Base-by-base conservation (phyloP, 345 rosid genomes). In the Odontarrhena argentea region DNA sequence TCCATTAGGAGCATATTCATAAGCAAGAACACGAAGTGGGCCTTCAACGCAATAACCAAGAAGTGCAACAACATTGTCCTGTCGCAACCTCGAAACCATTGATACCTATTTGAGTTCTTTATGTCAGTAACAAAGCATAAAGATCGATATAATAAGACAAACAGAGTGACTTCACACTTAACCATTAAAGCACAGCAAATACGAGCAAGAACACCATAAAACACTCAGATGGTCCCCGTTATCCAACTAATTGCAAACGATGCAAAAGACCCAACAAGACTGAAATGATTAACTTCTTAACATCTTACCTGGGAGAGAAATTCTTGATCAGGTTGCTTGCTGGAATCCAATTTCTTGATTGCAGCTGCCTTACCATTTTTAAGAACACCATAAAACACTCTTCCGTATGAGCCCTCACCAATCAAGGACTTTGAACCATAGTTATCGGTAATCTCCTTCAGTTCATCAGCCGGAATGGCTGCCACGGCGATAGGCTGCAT, bases 321-420 rank as follows among this genome's bases (percentile, higher is more conserved):
- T 62, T 92, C 98, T 73, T 82, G 91, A 62, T 85, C 91, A 2
- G 95, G 96, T 74, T 92, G 96, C 76, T 87, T 89, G 78, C 95
- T 88, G 50, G 96, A 86, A 78, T 92, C 98, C 64, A 92, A 73
- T 65, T 85, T 92, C 82, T 92, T 92, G 15, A 92, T 88, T 12
- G 98, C 96, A 41, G 92, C 85, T 34, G 82, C 79, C 63, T 74
- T 84, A 38, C 76, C 95, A 53, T 55, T 84, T 75, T 68, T 87
- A 58, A 88, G 83, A 67, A 77, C 65, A 71, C 96, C 98, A 40
- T 83, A 80, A 74, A 85, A 92, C 18, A 92, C 98, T 77, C 96
- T 84, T 74, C 98, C 98, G 76, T 88, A 87, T 0, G 98, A 92
- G 11, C 98, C 96, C 79, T 92, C 97, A 34, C 96, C 97, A 60